Conservation (phyloP, 2,329 filamentous ascomycete species). For the Talaromyces sp. region DNA sequence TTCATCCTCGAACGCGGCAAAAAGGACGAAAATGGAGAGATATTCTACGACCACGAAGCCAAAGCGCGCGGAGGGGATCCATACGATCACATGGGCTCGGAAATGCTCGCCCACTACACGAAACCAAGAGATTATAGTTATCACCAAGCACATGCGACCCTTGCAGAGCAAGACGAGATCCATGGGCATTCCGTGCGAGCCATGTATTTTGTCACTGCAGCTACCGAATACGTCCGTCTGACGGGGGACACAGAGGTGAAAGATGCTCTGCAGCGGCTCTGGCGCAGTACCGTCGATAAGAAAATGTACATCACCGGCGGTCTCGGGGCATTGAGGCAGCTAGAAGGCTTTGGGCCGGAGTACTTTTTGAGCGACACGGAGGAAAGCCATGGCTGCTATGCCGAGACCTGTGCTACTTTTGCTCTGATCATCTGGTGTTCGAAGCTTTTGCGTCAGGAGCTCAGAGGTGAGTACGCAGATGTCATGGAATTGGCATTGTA, state of each 20-base stretch:
- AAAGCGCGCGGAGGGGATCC: slow-evolving; percentile 36
- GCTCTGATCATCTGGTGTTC: slow-evolving; percentile 10
- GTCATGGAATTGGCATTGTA: slow-evolving; percentile 58
- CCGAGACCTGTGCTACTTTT: slow-evolving; percentile 54
- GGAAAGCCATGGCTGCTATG: slow-evolving; percentile 58
- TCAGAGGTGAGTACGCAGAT: slow-evolving; percentile 49
- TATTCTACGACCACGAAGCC: slow-evolving; percentile 51
- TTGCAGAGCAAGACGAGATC: slow-evolving; percentile 48
- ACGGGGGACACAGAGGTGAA: slow-evolving; percentile 25
- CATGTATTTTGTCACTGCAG: slow-evolving; percentile 55
- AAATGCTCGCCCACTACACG: slow-evolving; percentile 30
- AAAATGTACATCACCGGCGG: slow-evolving; percentile 61
- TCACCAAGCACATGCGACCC: slow-evolving; percentile 52
- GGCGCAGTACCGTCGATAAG: slow-evolving; percentile 55
- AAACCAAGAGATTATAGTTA: slow-evolving; percentile 43
- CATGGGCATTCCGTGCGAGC: slow-evolving; percentile 57
- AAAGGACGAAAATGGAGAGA: slow-evolving; percentile 43
- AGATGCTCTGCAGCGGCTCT: slow-evolving; percentile 44
- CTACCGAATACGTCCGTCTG: slow-evolving; percentile 49
- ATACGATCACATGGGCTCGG: slow-evolving; percentile 44
- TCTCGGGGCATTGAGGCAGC: slow-evolving; percentile 52
- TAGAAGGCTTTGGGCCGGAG: slow-evolving; percentile 55
- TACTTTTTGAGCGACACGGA: slow-evolving; percentile 55
- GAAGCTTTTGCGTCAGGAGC: slow-evolving; percentile 22
- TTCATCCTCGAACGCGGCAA: slow-evolving; percentile 53